These are phyloP conservation scores for Trichoderma breve DNA, from an alignment of 2,329 filamentous ascomycete genomes.

Conservation along the genomic window DNA sequence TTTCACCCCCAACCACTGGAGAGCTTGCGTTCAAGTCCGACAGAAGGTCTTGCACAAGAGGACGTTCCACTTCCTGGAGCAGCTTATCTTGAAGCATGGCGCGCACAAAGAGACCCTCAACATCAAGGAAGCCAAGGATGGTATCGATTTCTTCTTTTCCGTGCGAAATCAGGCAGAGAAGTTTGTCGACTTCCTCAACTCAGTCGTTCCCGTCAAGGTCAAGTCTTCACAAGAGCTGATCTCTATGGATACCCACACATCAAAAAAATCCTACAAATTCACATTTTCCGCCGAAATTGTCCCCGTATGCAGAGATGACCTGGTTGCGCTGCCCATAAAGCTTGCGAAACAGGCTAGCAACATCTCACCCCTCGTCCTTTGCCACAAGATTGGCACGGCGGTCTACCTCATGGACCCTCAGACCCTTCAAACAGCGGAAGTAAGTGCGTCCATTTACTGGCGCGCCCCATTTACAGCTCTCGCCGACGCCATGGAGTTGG, in stretches of 20 bases:
- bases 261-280: constrained; percentile 91
- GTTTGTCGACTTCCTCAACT: constrained; percentile 86
- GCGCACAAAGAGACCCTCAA: constrained; percentile 94
- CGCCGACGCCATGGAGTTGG: constrained; percentile 78
- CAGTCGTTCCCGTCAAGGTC: constrained; percentile 71
- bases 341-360: constrained; percentile 85
- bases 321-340: constrained; percentile 89
- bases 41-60: constrained; percentile 97
- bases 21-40: constrained; percentile 87
- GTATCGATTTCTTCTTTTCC: constrained; percentile 93
- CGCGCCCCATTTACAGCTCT: constrained; percentile 80
- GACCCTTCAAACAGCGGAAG: constrained; percentile 86
- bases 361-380: constrained; percentile 81
- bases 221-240: constrained; percentile 85
- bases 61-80: constrained; percentile 70
- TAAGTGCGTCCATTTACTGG: constrained; percentile 85
- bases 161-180: constrained; percentile 88
- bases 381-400: constrained; percentile 83
- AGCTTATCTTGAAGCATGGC: constrained; percentile 90
- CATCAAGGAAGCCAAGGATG: constrained; percentile 95
- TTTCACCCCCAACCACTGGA: constrained; percentile 95
- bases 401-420: constrained; percentile 87
- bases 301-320: constrained; percentile 94
- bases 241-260: constrained; percentile 88
- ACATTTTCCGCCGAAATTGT: constrained; percentile 85